Conservation (phyloP, 352 stramenopile genomes). For the Globisporangium splendens region DNA sequence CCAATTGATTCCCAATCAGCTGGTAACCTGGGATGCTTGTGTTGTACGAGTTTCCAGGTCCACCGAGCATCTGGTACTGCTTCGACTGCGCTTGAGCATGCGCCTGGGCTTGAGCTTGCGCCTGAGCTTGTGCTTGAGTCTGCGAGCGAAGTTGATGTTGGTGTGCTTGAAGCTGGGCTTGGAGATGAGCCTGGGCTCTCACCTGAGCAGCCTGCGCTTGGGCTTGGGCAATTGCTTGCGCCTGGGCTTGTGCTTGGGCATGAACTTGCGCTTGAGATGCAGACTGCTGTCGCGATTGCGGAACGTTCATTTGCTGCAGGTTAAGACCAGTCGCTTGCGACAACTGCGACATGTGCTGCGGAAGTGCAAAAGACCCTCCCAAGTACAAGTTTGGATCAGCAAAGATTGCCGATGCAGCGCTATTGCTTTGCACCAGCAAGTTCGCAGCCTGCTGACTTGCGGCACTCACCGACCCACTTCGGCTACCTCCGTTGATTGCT, state of each 20-base stretch:
- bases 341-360: slow-evolving; percentile 46
- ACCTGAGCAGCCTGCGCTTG: slow-evolving; percentile 21
- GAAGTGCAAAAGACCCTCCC: slow-evolving; percentile 48
- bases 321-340: slow-evolving; percentile 27
- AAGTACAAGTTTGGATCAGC: slow-evolving; percentile 65
- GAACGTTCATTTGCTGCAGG: slow-evolving; percentile 49
- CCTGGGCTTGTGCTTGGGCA: slow-evolving; percentile 42
- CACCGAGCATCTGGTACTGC: slow-evolving; percentile 59
- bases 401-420: slow-evolving; percentile 48
- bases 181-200: slow-evolving; percentile 23
- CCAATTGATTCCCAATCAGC: slow-evolving; percentile 57
- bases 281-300: slow-evolving; percentile 33
- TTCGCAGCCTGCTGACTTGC: slow-evolving; percentile 51
- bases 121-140: slow-evolving; percentile 26
- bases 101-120: slow-evolving; percentile 23
- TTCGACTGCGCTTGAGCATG: slow-evolving; percentile 45
- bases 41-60: slow-evolving; percentile 41
- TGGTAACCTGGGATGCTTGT: slow-evolving; percentile 54
- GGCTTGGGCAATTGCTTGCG: slow-evolving; percentile 48
- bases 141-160: slow-evolving; percentile 17
- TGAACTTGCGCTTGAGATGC: slow-evolving; percentile 32
- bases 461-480: slow-evolving; percentile 23
- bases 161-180: slow-evolving; percentile 41
- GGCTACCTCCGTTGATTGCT: slow-evolving; percentile 21
- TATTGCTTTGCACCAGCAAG: slow-evolving; percentile 52